Conservation (phyloP, 441 rosid species). For the Erodium trifolium region DNA sequence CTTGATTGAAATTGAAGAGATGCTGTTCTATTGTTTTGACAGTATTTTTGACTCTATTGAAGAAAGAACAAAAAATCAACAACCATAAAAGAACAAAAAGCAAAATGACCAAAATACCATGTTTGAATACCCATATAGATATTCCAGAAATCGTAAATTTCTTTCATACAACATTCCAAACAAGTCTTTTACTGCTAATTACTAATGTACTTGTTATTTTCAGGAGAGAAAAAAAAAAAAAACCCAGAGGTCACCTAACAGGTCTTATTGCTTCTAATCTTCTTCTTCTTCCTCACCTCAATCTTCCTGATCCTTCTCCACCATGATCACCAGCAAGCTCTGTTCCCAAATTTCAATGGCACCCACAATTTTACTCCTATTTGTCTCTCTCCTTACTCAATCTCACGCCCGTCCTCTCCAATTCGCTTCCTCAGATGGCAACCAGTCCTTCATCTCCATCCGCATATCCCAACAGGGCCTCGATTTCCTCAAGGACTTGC, state of each 20-base stretch:
- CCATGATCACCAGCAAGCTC: conserved; percentile 9
- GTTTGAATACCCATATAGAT: no score
- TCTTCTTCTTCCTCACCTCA: neutral
- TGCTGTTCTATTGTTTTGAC: neutral
- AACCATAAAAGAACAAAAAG: no score
- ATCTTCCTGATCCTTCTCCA: neutral
- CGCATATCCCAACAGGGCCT: conserved; percentile 71
- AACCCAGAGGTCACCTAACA: neutral
- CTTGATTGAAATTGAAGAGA: neutral
- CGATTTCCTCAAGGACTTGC: conserved; percentile 69
- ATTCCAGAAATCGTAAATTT: no score
- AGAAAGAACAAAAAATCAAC: no score
- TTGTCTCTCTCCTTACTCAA: conserved; percentile 24
- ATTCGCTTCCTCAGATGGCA: conserved; percentile 23
- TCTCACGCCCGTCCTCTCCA: conserved; percentile 21
- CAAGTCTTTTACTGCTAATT: no score
- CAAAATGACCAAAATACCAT: no score
- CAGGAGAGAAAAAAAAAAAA: no score
- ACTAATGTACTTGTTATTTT: no score
- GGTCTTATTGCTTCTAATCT: neutral
- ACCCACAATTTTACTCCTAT: conserved; percentile 21
- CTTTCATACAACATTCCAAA: no score
- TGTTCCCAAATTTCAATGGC: conserved; percentile 17
- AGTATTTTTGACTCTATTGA: no score
- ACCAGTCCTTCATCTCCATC: conserved; percentile 63